phyloP scores from a whole-genome alignment of 768 basidiomycete species.

The Auriscalpium orientale region DNA sequence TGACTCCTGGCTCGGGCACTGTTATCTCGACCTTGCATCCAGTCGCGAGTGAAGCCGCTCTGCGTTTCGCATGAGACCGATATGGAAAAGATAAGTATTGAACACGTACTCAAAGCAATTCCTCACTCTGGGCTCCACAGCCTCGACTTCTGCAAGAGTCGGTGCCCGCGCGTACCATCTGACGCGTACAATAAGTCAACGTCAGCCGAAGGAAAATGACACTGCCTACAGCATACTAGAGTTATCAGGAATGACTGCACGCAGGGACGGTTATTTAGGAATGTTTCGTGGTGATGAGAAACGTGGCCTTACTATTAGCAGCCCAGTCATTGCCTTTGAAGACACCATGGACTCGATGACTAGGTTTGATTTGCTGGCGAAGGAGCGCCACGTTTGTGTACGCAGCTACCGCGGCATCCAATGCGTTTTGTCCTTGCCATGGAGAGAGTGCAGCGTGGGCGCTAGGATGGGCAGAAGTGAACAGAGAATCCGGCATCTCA shows the following conservation, averaged over 20 bases:
- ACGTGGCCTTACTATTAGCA: slow-evolving; percentile 44
- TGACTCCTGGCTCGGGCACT: slow-evolving; percentile 15
- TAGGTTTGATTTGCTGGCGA: slow-evolving; percentile 75
- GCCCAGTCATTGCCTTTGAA: slow-evolving; percentile 73
- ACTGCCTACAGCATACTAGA: slow-evolving; percentile 55
- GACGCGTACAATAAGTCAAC: not conserved
- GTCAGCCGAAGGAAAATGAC: not conserved
- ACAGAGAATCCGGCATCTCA: not conserved
- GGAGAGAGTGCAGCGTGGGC: slow-evolving; percentile 75
- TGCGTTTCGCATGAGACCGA: slow-evolving; percentile 19
- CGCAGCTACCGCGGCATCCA: slow-evolving; percentile 83
- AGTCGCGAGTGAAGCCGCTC: slow-evolving; percentile 63
- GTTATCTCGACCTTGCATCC: slow-evolving; percentile 47
- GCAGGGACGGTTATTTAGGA: not conserved
- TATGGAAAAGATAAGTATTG: not conserved
- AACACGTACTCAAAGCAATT: slow-evolving; percentile 63
- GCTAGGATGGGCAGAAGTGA: slow-evolving; percentile 26
- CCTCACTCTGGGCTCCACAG: slow-evolving; percentile 49
- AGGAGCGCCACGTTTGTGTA: slow-evolving; percentile 75
- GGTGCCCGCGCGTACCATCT: slow-evolving; percentile 75
- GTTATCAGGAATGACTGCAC: slow-evolving; percentile 75
- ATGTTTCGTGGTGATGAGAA: not conserved
- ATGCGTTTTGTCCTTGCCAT: slow-evolving; percentile 78
- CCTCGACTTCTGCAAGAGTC: slow-evolving; percentile 50
- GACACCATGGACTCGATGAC: slow-evolving; percentile 73